A percentile compares a stretch with the other conserved stretches of the same genome.
Conservation (phyloP, 805 yeast genomes). For the Nakazawaea wyomingensis region DNA sequence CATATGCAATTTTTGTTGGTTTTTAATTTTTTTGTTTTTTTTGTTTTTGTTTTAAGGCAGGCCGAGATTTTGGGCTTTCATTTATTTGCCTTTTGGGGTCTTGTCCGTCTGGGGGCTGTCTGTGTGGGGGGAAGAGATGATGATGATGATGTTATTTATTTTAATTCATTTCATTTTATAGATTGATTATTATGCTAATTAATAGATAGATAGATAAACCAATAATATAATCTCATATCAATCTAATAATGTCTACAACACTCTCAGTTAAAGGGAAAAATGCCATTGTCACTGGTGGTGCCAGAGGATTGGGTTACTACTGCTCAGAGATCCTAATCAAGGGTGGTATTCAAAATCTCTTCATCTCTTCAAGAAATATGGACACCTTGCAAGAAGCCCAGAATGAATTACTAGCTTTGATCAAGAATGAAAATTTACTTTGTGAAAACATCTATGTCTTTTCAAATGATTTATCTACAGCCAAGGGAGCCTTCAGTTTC, state of each 20-base stretch:
- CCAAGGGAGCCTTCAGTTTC: slow-evolving; percentile 42
- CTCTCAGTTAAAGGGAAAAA: slow-evolving; percentile 49
- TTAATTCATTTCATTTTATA: too few relatives aligned
- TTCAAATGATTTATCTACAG: slow-evolving; percentile 52
- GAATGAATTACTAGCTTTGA: slow-evolving; percentile 24
- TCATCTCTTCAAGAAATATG: slow-evolving; percentile 59
- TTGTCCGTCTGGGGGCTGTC: too few relatives aligned
- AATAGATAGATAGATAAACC: too few relatives aligned
- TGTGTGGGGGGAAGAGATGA: neutral
- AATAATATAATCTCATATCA: too few relatives aligned
- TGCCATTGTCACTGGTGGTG: slow-evolving; percentile 69
- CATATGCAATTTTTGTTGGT: neutral
- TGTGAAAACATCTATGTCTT: slow-evolving; percentile 35
- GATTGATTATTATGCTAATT: too few relatives aligned
- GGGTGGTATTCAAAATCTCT: slow-evolving; percentile 58
- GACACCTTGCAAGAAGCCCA: slow-evolving; percentile 58
- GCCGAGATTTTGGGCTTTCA: too few relatives aligned
- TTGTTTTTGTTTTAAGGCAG: too few relatives aligned
- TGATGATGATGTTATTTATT: too few relatives aligned
- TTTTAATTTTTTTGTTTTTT: too few relatives aligned
- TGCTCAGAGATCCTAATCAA: slow-evolving; percentile 60
- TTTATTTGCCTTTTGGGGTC: too few relatives aligned
- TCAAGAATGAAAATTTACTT: slow-evolving; percentile 22
- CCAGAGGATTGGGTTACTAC: slow-evolving; percentile 67
- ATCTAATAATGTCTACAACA: neutral